Base-by-base conservation (phyloP, 2,329 filamentous ascomycete genomes). In the Exophiala calicioides region DNA sequence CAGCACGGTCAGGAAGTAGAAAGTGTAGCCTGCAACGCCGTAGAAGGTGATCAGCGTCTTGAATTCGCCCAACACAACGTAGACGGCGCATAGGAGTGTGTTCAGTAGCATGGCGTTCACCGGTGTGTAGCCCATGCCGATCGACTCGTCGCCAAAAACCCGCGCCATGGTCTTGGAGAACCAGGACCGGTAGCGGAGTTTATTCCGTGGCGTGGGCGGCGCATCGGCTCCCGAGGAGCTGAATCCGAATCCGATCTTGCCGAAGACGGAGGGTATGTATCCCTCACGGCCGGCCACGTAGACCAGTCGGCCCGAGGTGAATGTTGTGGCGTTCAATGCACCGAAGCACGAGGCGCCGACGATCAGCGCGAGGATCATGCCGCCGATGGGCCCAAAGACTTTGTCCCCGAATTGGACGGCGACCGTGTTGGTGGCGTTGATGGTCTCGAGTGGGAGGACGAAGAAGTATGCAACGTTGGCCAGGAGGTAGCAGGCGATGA, bases 261-360 rank as follows among this genome's bases (percentile, higher is more conserved):
- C 88, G 61, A 97, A 94, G 4, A 95, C 58, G 1, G 77, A 74
- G 0, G 93, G 93, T 12, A 98, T 79, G 65, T 95, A 97, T 31
- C 90, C 90, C 72, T 98, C 93, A 64, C 95, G 95, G 21, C 90
- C 90, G 3, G 93, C 93, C 8, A 85, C 90, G 69, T 97, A 98
- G 57, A 96, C 86, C 1, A 98, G 79, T 7, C 93, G 86, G 47
- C 90, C 90, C 50, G 85, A 88, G 16, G 93, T 98, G 64, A 98
- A 98, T 0, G 89, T 90, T 1, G 88, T 90, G 12, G 90, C 91
- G 70, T 97, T 98, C 44, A 98, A 78, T 1, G 93, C 88, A 52
- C 93, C 93, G 59, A 98, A 91, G 69, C 93, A 98, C 41, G 87
- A 94, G 27, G 88, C 88, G 41, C 85, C 86, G 35, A 98, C 93